Base-by-base conservation (phyloP, 768 basidiomycete genomes). In the Lentinula raphanica region DNA sequence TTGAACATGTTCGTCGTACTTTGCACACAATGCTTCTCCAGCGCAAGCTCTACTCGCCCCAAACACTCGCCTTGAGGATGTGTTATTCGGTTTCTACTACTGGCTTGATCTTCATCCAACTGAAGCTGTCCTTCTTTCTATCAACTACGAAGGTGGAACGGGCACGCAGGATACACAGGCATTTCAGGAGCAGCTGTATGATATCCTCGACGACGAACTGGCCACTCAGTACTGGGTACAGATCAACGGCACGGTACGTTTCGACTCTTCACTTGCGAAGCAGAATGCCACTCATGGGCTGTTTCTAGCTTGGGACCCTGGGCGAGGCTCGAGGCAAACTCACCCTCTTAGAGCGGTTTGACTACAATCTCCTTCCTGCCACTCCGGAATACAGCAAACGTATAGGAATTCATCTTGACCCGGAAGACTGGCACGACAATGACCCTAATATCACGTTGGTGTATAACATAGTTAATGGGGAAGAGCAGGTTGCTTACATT, bases 91-190 rank as follows among this genome's bases (percentile, higher is more conserved):
- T 6, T 65, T 80, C 11, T 82, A 83, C 64, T 68, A 67, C 39
- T 83, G 80, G 79, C 72, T 83, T 13, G 72, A 80, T 58, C 68
- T 72, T 21, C 79, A 83, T 56, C 77, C 78, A 0, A 78, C 78
- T 0, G 82, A 83, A 62, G 76, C 79, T 1, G 69, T 83, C 5
- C 69, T 82, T 13, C 71, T 80, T 19, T 81, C 79, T 0, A 63
- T 83, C 45, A 82, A 82, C 58, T 72, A 78, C 55, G 81, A 82
- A 63, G 65, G 72, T 13, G 75, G 74, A 27, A 77, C 74, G 0
- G 78, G 76, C 3, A 80, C 77, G 2, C 74, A 75, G 4, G 65
- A 78, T 54, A 77, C 79, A 29, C 60, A 69, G 2, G 69, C 72
- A 1, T 68, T 82, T 12, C 74, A 81, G 57, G 70, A 73, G 49